Conservation (phyloP, 176 grass and related monocot genomes). For the Leersia perrieri region DNA sequence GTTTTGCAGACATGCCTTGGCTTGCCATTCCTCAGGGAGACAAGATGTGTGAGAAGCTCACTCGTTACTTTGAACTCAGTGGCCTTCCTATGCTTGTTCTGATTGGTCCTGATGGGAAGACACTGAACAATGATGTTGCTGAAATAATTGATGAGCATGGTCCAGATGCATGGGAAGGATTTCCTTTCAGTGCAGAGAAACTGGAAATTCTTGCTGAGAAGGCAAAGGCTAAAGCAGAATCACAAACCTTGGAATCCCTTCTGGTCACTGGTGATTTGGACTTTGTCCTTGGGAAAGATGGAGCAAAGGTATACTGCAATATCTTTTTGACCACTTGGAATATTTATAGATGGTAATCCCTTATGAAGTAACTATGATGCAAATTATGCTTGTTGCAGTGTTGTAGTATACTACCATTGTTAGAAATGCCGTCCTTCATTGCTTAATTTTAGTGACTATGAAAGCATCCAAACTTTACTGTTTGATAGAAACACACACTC, state of each 20-base stretch:
- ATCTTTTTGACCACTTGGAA: neutral
- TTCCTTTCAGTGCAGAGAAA: slow-evolving; percentile 73
- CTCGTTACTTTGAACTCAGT: slow-evolving; percentile 71
- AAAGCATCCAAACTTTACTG: neutral
- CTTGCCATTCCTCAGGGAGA: slow-evolving; percentile 79
- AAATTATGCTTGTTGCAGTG: neutral
- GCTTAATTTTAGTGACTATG: neutral
- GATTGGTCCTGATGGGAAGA: slow-evolving; percentile 90
- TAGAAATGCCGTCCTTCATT: neutral
- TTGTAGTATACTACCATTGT: neutral
- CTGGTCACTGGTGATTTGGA: slow-evolving; percentile 56
- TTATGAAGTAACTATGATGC: neutral
- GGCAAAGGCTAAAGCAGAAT: slow-evolving; percentile 57
- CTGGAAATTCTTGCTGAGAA: slow-evolving; percentile 62
- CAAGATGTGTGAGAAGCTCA: slow-evolving; percentile 54
- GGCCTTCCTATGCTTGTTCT: slow-evolving; percentile 63
- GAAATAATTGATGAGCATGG: slow-evolving; percentile 74
- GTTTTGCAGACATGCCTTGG: slow-evolving; percentile 65
- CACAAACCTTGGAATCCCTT: slow-evolving; percentile 80
- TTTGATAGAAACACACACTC: neutral
- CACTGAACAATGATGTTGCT: slow-evolving; percentile 49
- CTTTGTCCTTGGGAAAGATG: slow-evolving; percentile 64
- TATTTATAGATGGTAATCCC: neutral
- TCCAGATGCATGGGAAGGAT: slow-evolving; percentile 68
- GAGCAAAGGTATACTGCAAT: slow-evolving; percentile 49